Percentiles rank a stretch among this genome's conserved stretches.
These are phyloP conservation scores for Neurospora sp. DNA, from an alignment of 495 filamentous ascomycete species.

Conservation along the genomic window DNA sequence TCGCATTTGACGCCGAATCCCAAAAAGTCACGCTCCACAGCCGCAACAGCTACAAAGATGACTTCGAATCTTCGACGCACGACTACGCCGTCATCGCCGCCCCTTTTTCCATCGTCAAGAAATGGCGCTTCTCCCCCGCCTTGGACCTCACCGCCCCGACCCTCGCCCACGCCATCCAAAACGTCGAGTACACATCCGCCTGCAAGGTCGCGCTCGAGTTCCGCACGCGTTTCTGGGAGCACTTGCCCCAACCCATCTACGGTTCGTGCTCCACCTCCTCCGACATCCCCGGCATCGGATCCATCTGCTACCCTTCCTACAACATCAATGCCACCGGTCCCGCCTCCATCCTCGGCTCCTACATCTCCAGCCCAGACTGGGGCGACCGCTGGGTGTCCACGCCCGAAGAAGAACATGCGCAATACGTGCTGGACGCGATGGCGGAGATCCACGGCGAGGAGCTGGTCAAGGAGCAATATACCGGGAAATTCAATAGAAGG, in stretches of 20 bases:
- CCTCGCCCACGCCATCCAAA: constrained; percentile 44
- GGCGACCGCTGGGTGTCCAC: constrained; percentile 18
- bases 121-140: constrained; percentile 38
- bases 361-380: constrained; percentile 33
- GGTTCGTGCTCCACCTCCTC: constrained; percentile 47
- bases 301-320: constrained; percentile 55
- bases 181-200: constrained; percentile 44
- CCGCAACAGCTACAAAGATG: constrained; percentile 26
- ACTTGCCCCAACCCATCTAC: constrained; percentile 47
- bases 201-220: constrained; percentile 62
- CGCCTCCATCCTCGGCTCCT: constrained; percentile 52
- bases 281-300: constrained; percentile 49
- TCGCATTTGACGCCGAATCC: constrained; percentile 27
- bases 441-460: constrained; percentile 50
- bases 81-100: constrained; percentile 57
- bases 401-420: constrained; percentile 13
- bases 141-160: constrained; percentile 27
- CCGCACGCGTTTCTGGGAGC: constrained; percentile 59
- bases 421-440: constrained; percentile 35
- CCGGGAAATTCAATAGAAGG: constrained; percentile 45
- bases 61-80: constrained; percentile 40
- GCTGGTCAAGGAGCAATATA: constrained; percentile 41
- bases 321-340: constrained; percentile 51
- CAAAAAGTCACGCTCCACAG: constrained; percentile 40
- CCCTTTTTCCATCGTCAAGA: constrained; percentile 49